Evolutionary conservation across 257 asterid species (phyloP), one percentile per base, ranked within the genome.

Genomic region (Parsonsia alboflavescens): DNA sequence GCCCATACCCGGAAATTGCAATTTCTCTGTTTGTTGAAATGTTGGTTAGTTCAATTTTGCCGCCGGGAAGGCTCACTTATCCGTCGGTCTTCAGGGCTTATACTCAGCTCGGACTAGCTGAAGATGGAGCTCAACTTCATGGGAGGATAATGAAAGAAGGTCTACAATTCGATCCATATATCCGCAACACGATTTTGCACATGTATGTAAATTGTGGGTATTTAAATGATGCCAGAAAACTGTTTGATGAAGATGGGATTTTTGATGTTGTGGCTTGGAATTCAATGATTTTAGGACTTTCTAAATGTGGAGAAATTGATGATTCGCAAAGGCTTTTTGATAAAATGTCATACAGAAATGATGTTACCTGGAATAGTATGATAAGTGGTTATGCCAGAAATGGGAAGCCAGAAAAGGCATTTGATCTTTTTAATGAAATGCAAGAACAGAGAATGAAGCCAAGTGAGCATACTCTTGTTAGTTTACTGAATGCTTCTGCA

Each of bases 61-160:
- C 73, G 52, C 96, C 97, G 7, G 80, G 73, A 0, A 79, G 68
- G 44, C 96, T 84, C 28, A 92, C 92, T 50, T 92, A 92, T 69
- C 96, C 96, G 24, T 88, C 96, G 0, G 85, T 88, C 70, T 88
- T 92, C 85, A 92, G 87, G 85, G 97, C 97, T 3, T 92, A 82
- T 56, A 76, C 91, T 70, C 83, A 77, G 68, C 86, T 89, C 22
- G 92, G 96, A 0, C 26, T 86, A 1, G 92, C 86, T 26, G 70
- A 39, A 59, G 73, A 80, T 49, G 96, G 97, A 58, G 90, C 87
- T 61, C 97, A 90, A 79, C 90, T 90, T 68, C 96, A 90, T 79
- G 97, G 88, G 19, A 88, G 89, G 75, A 74, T 90, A 50, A 13
- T 88, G 4, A 92, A 90, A 76, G 75, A 76, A 41, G 96, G 92